Base-by-base conservation (phyloP, 1,139 yeast genomes). In the Yamadazyma kanchanaburiensis region DNA sequence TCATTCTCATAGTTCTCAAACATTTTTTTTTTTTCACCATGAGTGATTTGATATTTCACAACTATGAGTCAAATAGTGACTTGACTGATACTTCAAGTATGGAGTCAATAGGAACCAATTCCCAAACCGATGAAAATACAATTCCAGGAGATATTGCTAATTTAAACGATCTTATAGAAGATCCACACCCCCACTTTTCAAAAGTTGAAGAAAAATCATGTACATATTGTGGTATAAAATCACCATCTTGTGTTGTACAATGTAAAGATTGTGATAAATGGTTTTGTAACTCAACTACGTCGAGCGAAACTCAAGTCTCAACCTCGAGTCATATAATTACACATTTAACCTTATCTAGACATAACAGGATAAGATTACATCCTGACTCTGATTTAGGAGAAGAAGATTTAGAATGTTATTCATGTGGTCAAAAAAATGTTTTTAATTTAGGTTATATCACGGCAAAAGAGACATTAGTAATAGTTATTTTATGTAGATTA, bases 401-500 rank as follows among this genome's bases (percentile, higher is more conserved):
- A 34, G 81, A 91, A 4, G 71, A 78, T 2, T 62, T 89, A 38
- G 96, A 89, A 53, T 89, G 97, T 60, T 89, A 88, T 58, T 82
- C 81, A 49, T 89, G 96, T 64, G 96, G 96, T 15, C 77, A 76
- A 49, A 76, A 70, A 37, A 89, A 88, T 46, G 85, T 82, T 4
- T 89, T 89, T 48, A 67, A 82, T 18, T 64, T 89, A 26, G 97
- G 97, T 1, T 87, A 81, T 58, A 94, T 89, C 12, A 74, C 89
- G 20, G 96, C 96, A 4, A 86, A 85, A 46, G 76, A 80, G 38
- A 95, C 86, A 45, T 81, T 89, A 4, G 89, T 87, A 27, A 91
- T 89, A 42, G 95, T 89, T 7, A 72, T 88, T 25, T 61, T 89
- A 28, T 89, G 96, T 59, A 76, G 97, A 34, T 68, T 86, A 35